Percentiles rank a stretch among this genome's conserved stretches.
Conservation (phyloP, 345 rosid species). For the Citrus unshiu region DNA sequence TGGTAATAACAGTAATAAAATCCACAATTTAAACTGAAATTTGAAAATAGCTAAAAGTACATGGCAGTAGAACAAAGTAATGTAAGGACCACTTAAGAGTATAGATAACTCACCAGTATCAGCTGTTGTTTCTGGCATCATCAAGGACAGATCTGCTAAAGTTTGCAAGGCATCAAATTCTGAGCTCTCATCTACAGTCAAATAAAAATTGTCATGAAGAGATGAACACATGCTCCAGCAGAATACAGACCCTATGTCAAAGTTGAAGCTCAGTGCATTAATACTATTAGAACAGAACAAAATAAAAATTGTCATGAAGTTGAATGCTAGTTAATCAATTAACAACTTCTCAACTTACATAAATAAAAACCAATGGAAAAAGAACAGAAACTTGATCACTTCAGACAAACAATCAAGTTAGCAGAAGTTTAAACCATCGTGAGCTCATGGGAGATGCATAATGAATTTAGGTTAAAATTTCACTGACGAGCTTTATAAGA, state of each 20-base stretch:
- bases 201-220: conserved; percentile 8
- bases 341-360: neutral
- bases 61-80: neutral
- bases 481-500: neutral
- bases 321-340: neutral
- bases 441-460: neutral
- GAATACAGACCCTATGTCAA: neutral
- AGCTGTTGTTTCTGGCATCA: conserved; percentile 63
- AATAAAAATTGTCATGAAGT: neutral
- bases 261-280: conserved; percentile 8
- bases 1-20: neutral
- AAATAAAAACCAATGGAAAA: neutral
- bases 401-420: neutral
- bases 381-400: neutral
- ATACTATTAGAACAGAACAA: conserved; percentile 1
- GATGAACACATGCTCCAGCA: neutral
- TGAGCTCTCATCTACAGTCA: conserved; percentile 46
- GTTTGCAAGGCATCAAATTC: conserved; percentile 80
- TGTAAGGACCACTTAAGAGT: conserved; percentile 11
- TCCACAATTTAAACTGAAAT: neutral
- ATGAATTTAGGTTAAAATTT: neutral
- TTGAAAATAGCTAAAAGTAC: conserved; percentile 1
- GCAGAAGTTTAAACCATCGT: neutral
- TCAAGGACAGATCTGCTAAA: conserved; percentile 66
- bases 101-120: conserved; percentile 54